Percentiles rank a stretch among this genome's conserved stretches.
These are phyloP conservation scores for Fermentozyma sake DNA, from an alignment of 1,139 yeast genomes.

Conservation along the genomic window DNA sequence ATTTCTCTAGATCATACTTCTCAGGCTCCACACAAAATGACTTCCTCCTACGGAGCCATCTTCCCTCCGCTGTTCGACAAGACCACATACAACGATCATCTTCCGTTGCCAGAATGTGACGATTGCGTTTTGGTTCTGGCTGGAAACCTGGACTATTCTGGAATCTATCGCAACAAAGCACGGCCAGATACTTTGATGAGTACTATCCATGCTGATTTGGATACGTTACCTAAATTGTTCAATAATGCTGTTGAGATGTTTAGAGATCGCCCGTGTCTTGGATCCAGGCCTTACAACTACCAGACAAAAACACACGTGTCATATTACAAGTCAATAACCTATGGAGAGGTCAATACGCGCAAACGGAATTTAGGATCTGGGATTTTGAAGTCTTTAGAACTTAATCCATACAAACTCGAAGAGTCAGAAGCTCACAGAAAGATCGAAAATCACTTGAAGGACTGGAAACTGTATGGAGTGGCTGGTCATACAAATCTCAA, in stretches of 20 bases:
- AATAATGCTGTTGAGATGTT: slow-evolving; percentile 16
- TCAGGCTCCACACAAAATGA: too few relatives aligned
- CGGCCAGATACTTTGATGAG: slow-evolving; percentile 5
- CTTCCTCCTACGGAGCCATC: too few relatives aligned
- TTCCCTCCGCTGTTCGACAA: too few relatives aligned
- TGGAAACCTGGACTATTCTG: slow-evolving; percentile 4
- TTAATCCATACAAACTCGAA: slow-evolving; percentile 20
- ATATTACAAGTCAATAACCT: slow-evolving; percentile 17
- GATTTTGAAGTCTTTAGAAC: slow-evolving; percentile 23
- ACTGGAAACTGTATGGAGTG: slow-evolving; percentile 15
- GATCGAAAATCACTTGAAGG: slow-evolving; percentile 21
- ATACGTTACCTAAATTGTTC: slow-evolving; percentile 27
- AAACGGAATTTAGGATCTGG: slow-evolving; percentile 30
- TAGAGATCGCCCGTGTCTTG: slow-evolving; percentile 25
- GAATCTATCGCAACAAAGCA: slow-evolving; percentile 10
- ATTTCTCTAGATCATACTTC: too few relatives aligned
- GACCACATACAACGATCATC: not conserved
- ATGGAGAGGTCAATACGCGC: slow-evolving; percentile 16
- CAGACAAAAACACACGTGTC: slow-evolving; percentile 17
- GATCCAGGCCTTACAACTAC: slow-evolving; percentile 29
- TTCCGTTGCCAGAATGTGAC: too few relatives aligned
- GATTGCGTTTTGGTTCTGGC: slow-evolving; percentile 5
- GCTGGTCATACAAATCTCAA: slow-evolving; percentile 6
- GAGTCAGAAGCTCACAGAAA: slow-evolving; percentile 20
- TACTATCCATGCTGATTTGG: slow-evolving; percentile 16